Conservation (phyloP, 495 filamentous ascomycete species). For the Podospora comata region DNA sequence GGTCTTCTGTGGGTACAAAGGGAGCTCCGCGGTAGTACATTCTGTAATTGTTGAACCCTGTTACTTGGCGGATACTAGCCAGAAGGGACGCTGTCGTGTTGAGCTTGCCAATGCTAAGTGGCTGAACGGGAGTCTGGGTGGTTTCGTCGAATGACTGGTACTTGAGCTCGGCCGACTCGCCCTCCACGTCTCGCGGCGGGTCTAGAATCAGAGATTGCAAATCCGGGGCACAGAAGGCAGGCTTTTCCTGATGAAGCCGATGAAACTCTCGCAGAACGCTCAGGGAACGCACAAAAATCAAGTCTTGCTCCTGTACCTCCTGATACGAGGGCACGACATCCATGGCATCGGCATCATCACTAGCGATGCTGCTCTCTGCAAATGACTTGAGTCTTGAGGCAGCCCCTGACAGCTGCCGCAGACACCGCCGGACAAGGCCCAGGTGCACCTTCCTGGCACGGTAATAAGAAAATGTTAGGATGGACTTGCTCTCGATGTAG, state of each 20-base stretch:
- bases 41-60: slow-evolving; percentile 68
- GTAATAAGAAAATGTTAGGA: slow-evolving; percentile 42
- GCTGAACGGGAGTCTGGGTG: slow-evolving; percentile 52
- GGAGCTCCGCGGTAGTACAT: slow-evolving; percentile 50
- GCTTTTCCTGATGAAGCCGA: slow-evolving; percentile 43
- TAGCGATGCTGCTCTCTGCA: slow-evolving; percentile 35
- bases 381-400: slow-evolving; percentile 57
- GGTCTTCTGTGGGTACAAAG: slow-evolving; percentile 46
- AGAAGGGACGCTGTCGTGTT: slow-evolving; percentile 67
- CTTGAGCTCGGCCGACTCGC: slow-evolving; percentile 61
- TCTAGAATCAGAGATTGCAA: slow-evolving; percentile 42
- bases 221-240: slow-evolving; percentile 50
- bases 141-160: slow-evolving; percentile 71
- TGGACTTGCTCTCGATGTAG: slow-evolving; percentile 59
- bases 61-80: slow-evolving; percentile 59
- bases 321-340: slow-evolving; percentile 43
- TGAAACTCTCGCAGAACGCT: slow-evolving; percentile 47
- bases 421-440: slow-evolving; percentile 70
- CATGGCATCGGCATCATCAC: slow-evolving; percentile 51
- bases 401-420: slow-evolving; percentile 68
- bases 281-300: slow-evolving; percentile 66
- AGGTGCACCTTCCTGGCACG: slow-evolving; percentile 64
- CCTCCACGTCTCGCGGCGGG: slow-evolving; percentile 42
- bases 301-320: slow-evolving; percentile 50
- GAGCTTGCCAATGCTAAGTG: slow-evolving; percentile 60